Evolutionary conservation across 352 stramenopile genomes (phyloP).

Genomic region (Phytopythium ostracodes): DNA sequence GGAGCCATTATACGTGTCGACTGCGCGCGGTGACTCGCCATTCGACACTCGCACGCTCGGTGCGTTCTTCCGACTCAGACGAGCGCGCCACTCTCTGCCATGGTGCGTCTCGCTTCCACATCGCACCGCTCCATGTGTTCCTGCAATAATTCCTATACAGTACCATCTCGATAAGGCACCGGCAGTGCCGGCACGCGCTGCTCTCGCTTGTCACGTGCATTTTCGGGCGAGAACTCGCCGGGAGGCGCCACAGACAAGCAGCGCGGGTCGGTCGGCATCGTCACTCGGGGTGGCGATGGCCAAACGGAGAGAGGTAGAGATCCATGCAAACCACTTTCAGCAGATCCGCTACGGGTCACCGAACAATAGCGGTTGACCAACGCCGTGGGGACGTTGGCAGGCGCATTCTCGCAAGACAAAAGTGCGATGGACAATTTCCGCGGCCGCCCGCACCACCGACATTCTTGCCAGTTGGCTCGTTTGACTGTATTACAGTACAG

Average conservation of each 20-base stretch:
- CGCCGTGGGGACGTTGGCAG: neutral
- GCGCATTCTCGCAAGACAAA: neutral
- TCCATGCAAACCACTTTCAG: neutral
- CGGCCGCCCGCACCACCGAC: neutral
- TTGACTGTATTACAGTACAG: too few species aligned
- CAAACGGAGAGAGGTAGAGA: neutral
- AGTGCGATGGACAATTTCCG: neutral
- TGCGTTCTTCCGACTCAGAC: neutral
- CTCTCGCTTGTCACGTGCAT: neutral
- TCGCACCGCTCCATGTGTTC: neutral
- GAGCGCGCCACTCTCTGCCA: neutral
- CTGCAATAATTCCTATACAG: too few species aligned
- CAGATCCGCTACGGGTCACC: neutral
- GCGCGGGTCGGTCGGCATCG: neutral
- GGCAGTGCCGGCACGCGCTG: neutral
- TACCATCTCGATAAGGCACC: neutral
- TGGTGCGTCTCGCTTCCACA: neutral
- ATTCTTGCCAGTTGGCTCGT: neutral
- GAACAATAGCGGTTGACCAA: slow-evolving; percentile 3
- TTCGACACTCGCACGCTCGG: neutral
- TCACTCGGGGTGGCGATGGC: neutral
- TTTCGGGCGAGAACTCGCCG: slow-evolving; percentile 1
- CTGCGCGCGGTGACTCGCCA: neutral
- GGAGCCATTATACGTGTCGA: neutral
- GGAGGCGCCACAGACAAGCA: slow-evolving; percentile 1